phyloP scores from a whole-genome alignment of 768 basidiomycete species.

The Tylopilus felleus region DNA sequence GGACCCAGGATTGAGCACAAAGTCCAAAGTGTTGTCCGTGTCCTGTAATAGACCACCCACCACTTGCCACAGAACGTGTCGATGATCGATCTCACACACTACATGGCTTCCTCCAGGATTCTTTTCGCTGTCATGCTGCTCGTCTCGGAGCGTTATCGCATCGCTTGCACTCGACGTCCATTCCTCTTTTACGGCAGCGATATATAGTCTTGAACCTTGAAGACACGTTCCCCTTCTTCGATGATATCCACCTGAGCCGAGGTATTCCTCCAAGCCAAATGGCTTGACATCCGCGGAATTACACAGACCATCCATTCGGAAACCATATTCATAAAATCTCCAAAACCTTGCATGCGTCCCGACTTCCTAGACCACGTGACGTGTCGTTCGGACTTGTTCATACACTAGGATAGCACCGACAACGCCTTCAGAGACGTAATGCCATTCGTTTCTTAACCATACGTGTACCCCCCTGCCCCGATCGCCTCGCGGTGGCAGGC shows the following conservation, averaged over 20 bases:
- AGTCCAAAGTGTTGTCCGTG: background rate
- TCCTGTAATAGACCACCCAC: background rate
- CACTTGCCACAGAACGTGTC: background rate
- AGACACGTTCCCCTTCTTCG: constrained; percentile 15
- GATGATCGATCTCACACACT: background rate
- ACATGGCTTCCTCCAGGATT: background rate
- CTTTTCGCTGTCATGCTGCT: background rate
- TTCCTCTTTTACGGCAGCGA: constrained; percentile 13
- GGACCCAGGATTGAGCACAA: background rate
- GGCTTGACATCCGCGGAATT: constrained; percentile 3
- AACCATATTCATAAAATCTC: background rate
- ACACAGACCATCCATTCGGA: no score
- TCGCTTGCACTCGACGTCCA: background rate
- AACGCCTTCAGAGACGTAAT: constrained; percentile 14
- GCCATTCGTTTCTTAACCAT: background rate
- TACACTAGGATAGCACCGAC: background rate
- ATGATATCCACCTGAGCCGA: constrained; percentile 6
- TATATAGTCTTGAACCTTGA: background rate
- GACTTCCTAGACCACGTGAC: background rate
- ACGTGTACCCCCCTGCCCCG: constrained; percentile 11
- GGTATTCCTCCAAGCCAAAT: background rate
- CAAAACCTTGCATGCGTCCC: background rate
- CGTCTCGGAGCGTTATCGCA: constrained; percentile 11
- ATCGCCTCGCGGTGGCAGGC: constrained; percentile 13
- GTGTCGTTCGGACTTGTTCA: background rate